These are phyloP conservation scores for Chlorella sp. DNA, from an alignment of 139 green algal genomes.

Conservation along the genomic window DNA sequence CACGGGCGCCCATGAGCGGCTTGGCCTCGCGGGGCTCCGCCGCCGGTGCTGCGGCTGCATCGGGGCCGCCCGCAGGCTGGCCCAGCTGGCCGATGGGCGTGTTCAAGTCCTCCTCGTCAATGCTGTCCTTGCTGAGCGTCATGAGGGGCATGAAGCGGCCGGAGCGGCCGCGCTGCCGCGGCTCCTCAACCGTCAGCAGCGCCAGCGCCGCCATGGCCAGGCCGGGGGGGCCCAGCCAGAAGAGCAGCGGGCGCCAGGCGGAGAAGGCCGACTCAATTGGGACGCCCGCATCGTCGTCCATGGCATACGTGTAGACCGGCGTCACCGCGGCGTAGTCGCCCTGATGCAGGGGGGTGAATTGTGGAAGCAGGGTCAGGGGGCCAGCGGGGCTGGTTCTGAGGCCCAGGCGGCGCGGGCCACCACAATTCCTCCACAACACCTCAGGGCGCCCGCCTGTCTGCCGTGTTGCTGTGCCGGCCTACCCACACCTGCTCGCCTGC, in stretches of 20 bases:
- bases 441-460: too few species aligned
- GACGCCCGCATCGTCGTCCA: constrained; percentile 18
- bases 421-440: too few species aligned
- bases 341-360: constrained; percentile 17
- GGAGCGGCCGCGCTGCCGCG: constrained; percentile 34
- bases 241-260: constrained; percentile 71
- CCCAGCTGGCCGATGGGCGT: background rate
- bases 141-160: constrained; percentile 32
- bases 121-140: constrained; percentile 21
- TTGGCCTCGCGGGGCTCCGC: background rate
- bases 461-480: too few species aligned
- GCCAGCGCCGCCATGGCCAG: constrained; percentile 64
- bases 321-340: constrained; percentile 86
- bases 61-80: background rate
- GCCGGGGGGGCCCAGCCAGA: constrained; percentile 71
- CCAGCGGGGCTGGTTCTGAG: background rate
- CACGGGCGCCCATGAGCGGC: background rate
- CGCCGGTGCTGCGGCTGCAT: background rate
- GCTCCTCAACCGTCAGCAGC: constrained; percentile 68
- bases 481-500: too few species aligned
- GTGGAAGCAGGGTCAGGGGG: background rate
- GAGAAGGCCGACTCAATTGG: constrained; percentile 55
- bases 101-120: constrained; percentile 4
- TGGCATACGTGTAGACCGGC: constrained; percentile 77
- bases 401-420: too few species aligned